These are phyloP conservation scores for Aspergillus incahuasiensis DNA, from an alignment of 495 filamentous ascomycete species.

Conservation along the genomic window DNA sequence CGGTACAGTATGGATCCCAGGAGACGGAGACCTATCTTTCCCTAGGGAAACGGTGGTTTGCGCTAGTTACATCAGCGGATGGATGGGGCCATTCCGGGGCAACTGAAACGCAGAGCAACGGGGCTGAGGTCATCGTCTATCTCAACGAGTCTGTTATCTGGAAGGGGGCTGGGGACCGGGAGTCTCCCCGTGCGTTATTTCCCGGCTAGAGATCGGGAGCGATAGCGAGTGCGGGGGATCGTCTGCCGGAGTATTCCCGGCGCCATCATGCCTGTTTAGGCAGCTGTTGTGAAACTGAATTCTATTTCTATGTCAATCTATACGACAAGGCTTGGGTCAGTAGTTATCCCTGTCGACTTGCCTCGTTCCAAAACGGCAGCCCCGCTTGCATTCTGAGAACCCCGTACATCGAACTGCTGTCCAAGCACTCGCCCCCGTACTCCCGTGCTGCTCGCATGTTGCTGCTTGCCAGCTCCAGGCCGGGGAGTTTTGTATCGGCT, in stretches of 20 bases:
- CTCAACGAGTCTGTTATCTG: not conserved
- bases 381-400: constrained; percentile 36
- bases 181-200: not conserved
- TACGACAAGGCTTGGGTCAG: too few species aligned
- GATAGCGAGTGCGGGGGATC: not conserved
- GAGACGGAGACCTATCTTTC: too few species aligned
- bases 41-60: not conserved
- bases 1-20: not conserved
- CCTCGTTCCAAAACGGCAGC: constrained; percentile 41
- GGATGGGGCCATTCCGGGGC: not conserved
- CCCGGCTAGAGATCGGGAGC: not conserved
- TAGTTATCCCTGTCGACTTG: constrained; percentile 21
- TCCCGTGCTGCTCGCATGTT: constrained; percentile 40
- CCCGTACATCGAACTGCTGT: constrained; percentile 43
- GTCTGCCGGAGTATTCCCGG: not conserved
- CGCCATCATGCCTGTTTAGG: not conserved
- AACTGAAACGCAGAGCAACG: not conserved
- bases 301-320: too few species aligned
- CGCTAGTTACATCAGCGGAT: not conserved
- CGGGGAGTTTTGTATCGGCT: constrained; percentile 32
- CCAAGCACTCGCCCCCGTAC: constrained; percentile 38
- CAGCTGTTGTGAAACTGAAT: too few species aligned
- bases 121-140: not conserved
- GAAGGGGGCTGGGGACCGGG: not conserved
- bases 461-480: constrained; percentile 30